A percentile compares a stretch with the other conserved stretches of the same genome.
These are phyloP conservation scores for Podaxis rugospora DNA, from an alignment of 768 basidiomycete species.

Conservation along the genomic window DNA sequence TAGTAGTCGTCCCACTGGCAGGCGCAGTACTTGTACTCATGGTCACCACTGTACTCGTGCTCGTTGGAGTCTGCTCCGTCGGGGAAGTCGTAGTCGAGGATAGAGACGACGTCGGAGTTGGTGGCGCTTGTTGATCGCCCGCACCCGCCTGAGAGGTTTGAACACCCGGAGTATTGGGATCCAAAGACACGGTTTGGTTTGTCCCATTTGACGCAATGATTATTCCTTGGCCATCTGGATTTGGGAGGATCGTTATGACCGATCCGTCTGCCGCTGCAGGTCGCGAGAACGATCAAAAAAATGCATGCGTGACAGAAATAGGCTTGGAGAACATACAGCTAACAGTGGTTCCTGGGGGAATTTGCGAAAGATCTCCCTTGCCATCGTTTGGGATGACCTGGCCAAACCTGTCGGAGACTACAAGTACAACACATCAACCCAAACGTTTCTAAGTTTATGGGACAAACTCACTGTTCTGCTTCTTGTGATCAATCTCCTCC, in stretches of 20 bases:
- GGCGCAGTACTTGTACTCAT: background rate
- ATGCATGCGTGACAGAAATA: too few relatives aligned
- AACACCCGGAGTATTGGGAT: background rate
- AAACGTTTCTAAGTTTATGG: background rate
- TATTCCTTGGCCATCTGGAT: background rate
- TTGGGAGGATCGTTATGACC: background rate
- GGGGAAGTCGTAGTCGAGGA: too few relatives aligned
- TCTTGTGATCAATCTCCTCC: background rate
- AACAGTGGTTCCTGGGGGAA: background rate
- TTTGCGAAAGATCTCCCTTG: background rate
- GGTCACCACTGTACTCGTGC: background rate
- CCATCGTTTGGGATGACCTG: background rate
- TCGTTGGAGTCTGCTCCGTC: background rate
- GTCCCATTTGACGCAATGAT: background rate
- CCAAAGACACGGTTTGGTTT: background rate
- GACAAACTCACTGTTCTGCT: background rate
- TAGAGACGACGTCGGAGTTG: background rate
- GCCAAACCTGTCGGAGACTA: background rate
- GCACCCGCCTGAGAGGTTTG: background rate
- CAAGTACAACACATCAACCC: background rate
- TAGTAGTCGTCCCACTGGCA: background rate
- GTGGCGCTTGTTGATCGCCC: background rate
- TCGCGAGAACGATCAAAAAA: background rate
- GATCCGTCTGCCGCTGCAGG: background rate
- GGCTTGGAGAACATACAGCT: background rate